These are phyloP conservation scores for Coniella lustricola DNA, from an alignment of 2,329 filamentous ascomycete genomes.

Conservation along the genomic window DNA sequence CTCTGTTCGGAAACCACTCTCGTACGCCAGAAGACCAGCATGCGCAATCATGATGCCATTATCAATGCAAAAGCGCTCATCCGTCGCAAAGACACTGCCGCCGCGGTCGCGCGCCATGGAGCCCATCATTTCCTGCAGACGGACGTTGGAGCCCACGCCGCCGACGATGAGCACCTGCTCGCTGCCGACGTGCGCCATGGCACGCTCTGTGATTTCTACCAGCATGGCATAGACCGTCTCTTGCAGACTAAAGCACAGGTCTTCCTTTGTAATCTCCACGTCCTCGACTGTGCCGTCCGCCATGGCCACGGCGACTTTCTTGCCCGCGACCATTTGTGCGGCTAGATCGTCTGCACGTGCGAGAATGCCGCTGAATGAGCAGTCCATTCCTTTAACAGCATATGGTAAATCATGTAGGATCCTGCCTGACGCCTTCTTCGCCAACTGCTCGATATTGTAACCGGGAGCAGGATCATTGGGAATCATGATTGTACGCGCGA, in stretches of 20 bases:
- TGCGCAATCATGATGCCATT: slow-evolving; percentile 99
- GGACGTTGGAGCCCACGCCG: slow-evolving; percentile 90
- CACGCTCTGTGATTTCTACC: slow-evolving; percentile 95
- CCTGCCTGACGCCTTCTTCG: slow-evolving; percentile 56
- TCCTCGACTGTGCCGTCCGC: slow-evolving; percentile 38
- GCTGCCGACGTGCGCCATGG: slow-evolving; percentile 95
- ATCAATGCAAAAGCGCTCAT: slow-evolving; percentile 97
- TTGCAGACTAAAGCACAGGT: slow-evolving; percentile 90
- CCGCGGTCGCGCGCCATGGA: slow-evolving; percentile 84
- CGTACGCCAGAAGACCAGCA: slow-evolving; percentile 78
- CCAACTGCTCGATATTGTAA: slow-evolving; percentile 96
- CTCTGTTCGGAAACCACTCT: slow-evolving; percentile 69
- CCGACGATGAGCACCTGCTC: slow-evolving; percentile 90
- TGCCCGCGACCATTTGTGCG: slow-evolving; percentile 49
- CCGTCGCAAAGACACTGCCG: slow-evolving; percentile 87
- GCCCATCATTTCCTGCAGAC: slow-evolving; percentile 97
- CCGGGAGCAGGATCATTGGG: slow-evolving; percentile 94
- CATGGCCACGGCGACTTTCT: slow-evolving; percentile 32
- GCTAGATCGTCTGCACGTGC: slow-evolving; percentile 77
- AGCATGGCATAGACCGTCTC: slow-evolving; percentile 96
- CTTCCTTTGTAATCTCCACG: slow-evolving; percentile 58
- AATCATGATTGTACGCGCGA: slow-evolving; percentile 84
- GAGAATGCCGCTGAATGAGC: slow-evolving; percentile 88
- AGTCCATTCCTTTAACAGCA: slow-evolving; percentile 98
- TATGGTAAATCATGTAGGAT: slow-evolving; percentile 84